Percentiles rank a stretch among this genome's conserved stretches.
These are phyloP conservation scores for Fusarium phyllophilum DNA, from an alignment of 2,329 filamentous ascomycete genomes.

Conservation along the genomic window DNA sequence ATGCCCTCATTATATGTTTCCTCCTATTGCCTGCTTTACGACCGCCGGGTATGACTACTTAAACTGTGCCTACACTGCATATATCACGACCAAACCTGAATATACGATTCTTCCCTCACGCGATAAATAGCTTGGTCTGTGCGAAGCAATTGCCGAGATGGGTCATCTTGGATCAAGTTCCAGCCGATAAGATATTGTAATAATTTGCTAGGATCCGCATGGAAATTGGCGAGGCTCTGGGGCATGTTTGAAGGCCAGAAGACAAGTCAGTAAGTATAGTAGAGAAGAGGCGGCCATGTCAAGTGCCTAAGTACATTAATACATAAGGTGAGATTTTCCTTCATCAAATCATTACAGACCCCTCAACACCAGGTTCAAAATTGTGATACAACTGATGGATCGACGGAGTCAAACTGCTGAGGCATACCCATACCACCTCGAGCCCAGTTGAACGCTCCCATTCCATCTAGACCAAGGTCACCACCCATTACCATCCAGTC, in stretches of 20 bases:
- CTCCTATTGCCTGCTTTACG: not conserved
- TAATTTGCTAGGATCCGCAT: not conserved
- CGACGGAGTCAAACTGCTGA: conserved; percentile 28
- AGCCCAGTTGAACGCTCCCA: conserved; percentile 35
- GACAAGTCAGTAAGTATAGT: not conserved
- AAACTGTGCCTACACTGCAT: not conserved
- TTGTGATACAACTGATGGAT: conserved; percentile 29
- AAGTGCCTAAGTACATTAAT: not conserved
- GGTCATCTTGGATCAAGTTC: not conserved
- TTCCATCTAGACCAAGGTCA: conserved; percentile 37
- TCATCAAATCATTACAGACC: not conserved
- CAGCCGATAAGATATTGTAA: not conserved
- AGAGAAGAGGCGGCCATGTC: not conserved
- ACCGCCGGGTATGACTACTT: not conserved
- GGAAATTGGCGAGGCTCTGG: not conserved
- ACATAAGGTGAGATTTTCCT: conserved; percentile 8
- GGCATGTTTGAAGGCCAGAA: not conserved
- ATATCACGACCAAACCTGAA: not conserved
- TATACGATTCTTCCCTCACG: not conserved
- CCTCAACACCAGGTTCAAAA: conserved; percentile 1
- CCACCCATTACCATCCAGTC: conserved; percentile 40
- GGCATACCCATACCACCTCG: conserved; percentile 9
- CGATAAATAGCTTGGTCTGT: not conserved
- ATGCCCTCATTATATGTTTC: conserved; percentile 27
- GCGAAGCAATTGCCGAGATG: no score